phyloP scores from a whole-genome alignment of 1,284 basidiomycete genomes.

The Irpex rosettiformis region DNA sequence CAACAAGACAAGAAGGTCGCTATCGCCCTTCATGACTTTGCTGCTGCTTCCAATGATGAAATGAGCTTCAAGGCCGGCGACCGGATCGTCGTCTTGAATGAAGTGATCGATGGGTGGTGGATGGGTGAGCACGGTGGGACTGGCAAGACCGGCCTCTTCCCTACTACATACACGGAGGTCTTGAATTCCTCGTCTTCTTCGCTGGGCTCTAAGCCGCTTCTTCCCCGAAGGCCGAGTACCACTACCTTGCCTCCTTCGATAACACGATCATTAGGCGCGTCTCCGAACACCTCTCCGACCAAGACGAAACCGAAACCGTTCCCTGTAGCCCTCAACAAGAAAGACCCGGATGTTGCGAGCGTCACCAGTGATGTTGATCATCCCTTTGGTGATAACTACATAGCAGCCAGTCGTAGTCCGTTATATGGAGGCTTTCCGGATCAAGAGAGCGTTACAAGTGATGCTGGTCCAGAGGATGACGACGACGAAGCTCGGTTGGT shows the following conservation, averaged over 20 bases:
- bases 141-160: conserved; percentile 75
- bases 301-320: conserved; percentile 4
- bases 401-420: conserved; percentile 39
- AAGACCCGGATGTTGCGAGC: conserved; percentile 32
- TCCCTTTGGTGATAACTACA: conserved; percentile 37
- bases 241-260: conserved; percentile 4
- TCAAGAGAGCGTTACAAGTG: conserved; percentile 16
- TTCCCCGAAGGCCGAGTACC: conserved; percentile 24
- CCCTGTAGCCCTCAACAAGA: conserved; percentile 10
- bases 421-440: conserved; percentile 34
- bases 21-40: conserved; percentile 72
- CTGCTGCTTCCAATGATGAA: conserved; percentile 65
- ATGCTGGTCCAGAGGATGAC: conserved; percentile 23
- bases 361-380: conserved; percentile 32
- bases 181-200: conserved; percentile 27
- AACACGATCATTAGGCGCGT: not conserved
- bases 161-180: conserved; percentile 65
- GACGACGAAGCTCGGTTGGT: conserved; percentile 22
- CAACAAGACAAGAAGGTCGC: conserved; percentile 52
- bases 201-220: conserved; percentile 24
- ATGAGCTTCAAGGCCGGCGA: conserved; percentile 70
- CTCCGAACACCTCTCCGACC: conserved; percentile 2
- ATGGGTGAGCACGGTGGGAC: conserved; percentile 58
- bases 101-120: conserved; percentile 85
- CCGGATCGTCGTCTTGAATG: conserved; percentile 68